Conservation (phyloP, 2,329 filamentous ascomycete genomes). For the Aureobasidium musti region DNA sequence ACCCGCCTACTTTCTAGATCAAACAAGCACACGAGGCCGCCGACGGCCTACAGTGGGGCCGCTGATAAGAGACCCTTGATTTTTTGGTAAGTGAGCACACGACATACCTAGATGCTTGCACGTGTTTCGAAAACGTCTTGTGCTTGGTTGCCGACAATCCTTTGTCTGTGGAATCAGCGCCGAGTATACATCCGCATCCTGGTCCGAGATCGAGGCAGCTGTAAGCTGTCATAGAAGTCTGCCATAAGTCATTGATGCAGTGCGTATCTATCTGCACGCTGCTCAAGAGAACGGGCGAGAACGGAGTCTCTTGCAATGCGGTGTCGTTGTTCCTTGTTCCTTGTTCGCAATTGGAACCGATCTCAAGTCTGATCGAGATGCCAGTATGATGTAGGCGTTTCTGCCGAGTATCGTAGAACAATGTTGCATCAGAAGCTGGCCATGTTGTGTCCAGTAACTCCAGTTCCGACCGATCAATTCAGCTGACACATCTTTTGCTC, state of each 20-base stretch:
- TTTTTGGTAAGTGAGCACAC: slow-evolving; percentile 14
- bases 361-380: background rate
- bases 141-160: background rate
- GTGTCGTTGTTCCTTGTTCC: background rate
- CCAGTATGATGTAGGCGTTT: too few relatives aligned
- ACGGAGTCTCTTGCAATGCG: background rate
- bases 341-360: too few relatives aligned
- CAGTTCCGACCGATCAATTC: background rate
- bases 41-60: background rate
- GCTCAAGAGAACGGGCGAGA: background rate
- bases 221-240: background rate
- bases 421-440: background rate
- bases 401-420: background rate
- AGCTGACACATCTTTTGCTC: background rate
- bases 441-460: background rate
- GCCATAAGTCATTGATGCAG: background rate
- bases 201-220: background rate
- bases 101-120: background rate
- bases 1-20: slow-evolving; percentile 21
- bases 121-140: background rate
- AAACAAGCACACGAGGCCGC: slow-evolving; percentile 1
- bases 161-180: background rate
- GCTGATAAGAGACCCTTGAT: background rate
- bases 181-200: background rate
- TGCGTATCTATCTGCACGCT: background rate